Evolutionary conservation across 352 stramenopile species (phyloP).

Genomic region (Phytophthora pisi): DNA sequence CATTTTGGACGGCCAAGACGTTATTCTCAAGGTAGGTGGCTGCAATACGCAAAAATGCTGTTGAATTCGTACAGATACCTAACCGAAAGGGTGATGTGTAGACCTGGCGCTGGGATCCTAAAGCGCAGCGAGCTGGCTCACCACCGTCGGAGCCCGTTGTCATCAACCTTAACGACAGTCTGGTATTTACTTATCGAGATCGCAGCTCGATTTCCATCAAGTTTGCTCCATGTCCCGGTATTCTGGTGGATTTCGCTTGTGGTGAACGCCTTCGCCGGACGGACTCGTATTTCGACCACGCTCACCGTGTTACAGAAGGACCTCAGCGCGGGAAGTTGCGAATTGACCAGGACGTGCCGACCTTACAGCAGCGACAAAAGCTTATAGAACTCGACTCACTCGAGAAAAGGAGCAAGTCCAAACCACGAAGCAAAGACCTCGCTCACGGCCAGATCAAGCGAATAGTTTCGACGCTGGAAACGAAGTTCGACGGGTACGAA

Average conservation of each 20-base stretch:
- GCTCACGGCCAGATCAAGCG: slow-evolving; percentile 58
- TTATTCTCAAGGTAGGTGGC: slow-evolving; percentile 55
- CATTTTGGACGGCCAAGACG: slow-evolving; percentile 51
- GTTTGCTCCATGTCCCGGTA: slow-evolving; percentile 63
- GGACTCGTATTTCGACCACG: slow-evolving; percentile 75
- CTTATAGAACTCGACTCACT: slow-evolving; percentile 67
- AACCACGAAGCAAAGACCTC: slow-evolving; percentile 73
- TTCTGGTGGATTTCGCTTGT: slow-evolving; percentile 71
- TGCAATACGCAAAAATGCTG: not conserved
- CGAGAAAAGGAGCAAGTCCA: slow-evolving; percentile 78
- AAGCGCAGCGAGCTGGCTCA: slow-evolving; percentile 65
- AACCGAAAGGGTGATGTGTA: slow-evolving; percentile 8
- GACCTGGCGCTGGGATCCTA: slow-evolving; percentile 72
- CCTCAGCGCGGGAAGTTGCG: slow-evolving; percentile 61
- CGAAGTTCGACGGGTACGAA: slow-evolving; percentile 80
- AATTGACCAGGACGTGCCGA: slow-evolving; percentile 59
- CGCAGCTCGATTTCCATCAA: slow-evolving; percentile 67
- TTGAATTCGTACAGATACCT: not conserved
- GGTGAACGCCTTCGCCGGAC: slow-evolving; percentile 71
- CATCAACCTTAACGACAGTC: slow-evolving; percentile 75
- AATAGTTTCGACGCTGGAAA: slow-evolving; percentile 70
- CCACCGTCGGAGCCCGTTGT: slow-evolving; percentile 60
- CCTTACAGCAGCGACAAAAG: slow-evolving; percentile 74
- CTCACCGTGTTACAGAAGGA: slow-evolving; percentile 42
- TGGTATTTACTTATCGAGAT: slow-evolving; percentile 75